Conservation (phyloP, 179 eudicot species). For the Silene noctiflora region DNA sequence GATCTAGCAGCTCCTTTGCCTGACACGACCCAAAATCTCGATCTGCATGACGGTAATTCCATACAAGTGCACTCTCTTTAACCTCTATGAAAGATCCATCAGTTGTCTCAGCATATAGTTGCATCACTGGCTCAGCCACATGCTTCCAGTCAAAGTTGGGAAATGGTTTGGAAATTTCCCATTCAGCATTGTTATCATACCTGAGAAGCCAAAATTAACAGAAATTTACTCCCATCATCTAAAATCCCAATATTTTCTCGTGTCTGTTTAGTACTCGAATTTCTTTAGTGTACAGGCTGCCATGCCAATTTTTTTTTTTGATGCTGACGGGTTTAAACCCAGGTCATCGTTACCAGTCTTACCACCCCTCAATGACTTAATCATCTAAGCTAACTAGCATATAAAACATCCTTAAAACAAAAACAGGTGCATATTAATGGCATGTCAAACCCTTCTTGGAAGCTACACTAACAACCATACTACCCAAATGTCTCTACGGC, state of each 20-base stretch:
- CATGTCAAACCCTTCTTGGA: too few relatives aligned
- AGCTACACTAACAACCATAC: too few relatives aligned
- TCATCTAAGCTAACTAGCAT: too few relatives aligned
- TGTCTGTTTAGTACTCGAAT: background rate
- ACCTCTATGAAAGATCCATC: conserved; percentile 84
- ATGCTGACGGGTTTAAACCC: too few relatives aligned
- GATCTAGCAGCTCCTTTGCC: conserved; percentile 88
- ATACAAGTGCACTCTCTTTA: conserved; percentile 75
- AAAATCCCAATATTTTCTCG: background rate
- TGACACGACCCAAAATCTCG: conserved; percentile 91
- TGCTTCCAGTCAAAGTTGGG: conserved; percentile 83
- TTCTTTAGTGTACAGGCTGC: too few relatives aligned
- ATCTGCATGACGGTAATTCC: conserved; percentile 83
- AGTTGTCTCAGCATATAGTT: conserved; percentile 75
- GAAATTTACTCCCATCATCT: background rate
- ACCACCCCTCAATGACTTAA: too few relatives aligned
- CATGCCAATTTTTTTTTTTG: too few relatives aligned
- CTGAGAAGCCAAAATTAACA: conserved; percentile 28
- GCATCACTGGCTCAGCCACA: conserved; percentile 89
- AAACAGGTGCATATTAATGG: too few relatives aligned
- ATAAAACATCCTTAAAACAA: too few relatives aligned
- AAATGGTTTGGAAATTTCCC: conserved; percentile 65
- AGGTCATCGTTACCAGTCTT: too few relatives aligned
- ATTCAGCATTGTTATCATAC: conserved; percentile 46
- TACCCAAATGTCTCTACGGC: too few relatives aligned